Evolutionary conservation across 2,329 filamentous ascomycete genomes (phyloP).

Genomic region (Xenoacremonium recifei): DNA sequence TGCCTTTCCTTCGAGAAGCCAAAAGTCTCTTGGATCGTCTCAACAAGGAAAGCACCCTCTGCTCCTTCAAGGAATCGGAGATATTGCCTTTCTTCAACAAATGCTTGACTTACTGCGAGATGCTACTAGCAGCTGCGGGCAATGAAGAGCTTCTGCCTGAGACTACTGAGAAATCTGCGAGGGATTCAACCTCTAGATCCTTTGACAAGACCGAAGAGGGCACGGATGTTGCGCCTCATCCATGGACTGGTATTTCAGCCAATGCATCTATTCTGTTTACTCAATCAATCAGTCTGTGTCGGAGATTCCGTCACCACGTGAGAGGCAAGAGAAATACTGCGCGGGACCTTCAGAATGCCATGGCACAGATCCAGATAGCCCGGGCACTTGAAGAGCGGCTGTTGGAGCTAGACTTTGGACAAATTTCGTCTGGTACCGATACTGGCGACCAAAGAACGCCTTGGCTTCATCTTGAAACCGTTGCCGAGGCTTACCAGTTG

Average conservation of each 20-base stretch:
- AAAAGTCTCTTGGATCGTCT: constrained; percentile 24
- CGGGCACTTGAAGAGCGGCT: constrained; percentile 30
- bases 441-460: constrained; percentile 23
- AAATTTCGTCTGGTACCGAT: constrained; percentile 16
- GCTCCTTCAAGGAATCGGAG: constrained; percentile 14
- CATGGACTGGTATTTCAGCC: constrained; percentile 33
- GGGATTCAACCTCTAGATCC: not conserved
- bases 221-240: constrained; percentile 19
- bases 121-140: constrained; percentile 32
- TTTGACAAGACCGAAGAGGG: not conserved
- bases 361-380: constrained; percentile 28
- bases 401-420: constrained; percentile 23
- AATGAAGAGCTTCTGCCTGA: constrained; percentile 21
- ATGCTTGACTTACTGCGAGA: constrained; percentile 35
- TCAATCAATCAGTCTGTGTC: constrained; percentile 30
- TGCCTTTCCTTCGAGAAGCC: constrained; percentile 32
- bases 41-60: constrained; percentile 14
- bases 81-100: constrained; percentile 33
- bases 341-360: constrained; percentile 21
- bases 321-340: constrained; percentile 18
- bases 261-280: constrained; percentile 27
- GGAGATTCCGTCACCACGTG: constrained; percentile 25
- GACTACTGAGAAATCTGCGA: not conserved
- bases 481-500: constrained; percentile 33
- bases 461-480: constrained; percentile 25